Conservation (phyloP, 164 flowering plant genomes). For the Nymphaea thermarum region DNA sequence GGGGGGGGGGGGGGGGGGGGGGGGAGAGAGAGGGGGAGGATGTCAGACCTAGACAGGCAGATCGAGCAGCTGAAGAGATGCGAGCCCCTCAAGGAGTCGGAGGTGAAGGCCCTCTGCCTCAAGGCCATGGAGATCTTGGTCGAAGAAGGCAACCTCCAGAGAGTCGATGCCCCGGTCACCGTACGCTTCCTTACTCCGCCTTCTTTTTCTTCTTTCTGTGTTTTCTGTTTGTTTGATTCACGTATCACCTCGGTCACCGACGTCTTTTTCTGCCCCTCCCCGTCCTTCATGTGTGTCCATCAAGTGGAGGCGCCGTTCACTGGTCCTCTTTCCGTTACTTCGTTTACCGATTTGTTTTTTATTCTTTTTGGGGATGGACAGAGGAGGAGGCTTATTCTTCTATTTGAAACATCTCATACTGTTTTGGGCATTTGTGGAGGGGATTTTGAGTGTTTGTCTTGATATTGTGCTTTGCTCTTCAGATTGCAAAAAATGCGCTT, state of each 20-base stretch:
- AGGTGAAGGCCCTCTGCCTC: slow-evolving; percentile 89
- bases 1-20: slow-evolving; percentile 10
- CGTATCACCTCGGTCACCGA: background rate
- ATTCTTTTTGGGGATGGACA: background rate
- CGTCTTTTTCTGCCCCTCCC: background rate
- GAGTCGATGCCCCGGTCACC: slow-evolving; percentile 96
- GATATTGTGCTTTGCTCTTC: too few species aligned
- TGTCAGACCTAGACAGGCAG: slow-evolving; percentile 96
- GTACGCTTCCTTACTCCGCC: slow-evolving; percentile 21
- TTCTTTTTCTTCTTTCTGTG: background rate
- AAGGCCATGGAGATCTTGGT: slow-evolving; percentile 99
- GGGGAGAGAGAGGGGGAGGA: slow-evolving; percentile 15
- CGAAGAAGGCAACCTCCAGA: slow-evolving; percentile 93
- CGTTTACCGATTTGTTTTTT: background rate
- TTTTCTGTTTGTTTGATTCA: background rate
- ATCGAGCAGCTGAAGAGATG: slow-evolving; percentile 93
- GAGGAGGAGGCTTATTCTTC: background rate
- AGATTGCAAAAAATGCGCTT: too few species aligned
- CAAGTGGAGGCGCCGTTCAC: background rate
- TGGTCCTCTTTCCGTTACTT: background rate
- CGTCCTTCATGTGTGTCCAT: background rate
- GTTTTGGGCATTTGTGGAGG: too few species aligned
- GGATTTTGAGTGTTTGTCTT: too few species aligned
- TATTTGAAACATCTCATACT: too few species aligned
- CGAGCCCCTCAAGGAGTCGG: slow-evolving; percentile 91